Base-by-base conservation (phyloP, 2,329 filamentous ascomycete species). In the Verticillium alfalfae region DNA sequence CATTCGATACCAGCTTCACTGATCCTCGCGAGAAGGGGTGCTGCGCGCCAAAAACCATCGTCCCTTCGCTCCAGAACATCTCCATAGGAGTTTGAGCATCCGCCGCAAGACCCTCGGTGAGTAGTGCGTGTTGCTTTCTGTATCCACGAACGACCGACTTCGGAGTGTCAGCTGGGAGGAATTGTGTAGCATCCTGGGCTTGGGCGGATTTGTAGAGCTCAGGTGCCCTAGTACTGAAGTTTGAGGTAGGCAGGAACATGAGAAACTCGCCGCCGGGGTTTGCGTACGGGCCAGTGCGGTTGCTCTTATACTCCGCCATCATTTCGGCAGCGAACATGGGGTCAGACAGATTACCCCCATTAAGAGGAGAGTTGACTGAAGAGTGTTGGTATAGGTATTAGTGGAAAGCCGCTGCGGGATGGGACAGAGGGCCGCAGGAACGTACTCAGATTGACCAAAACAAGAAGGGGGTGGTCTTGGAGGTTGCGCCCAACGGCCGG, bases 401-500 rank as follows among this genome's bases (percentile, higher is more conserved):
- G 10, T 26, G 26, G 13, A 37, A 9, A 37, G 36, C 36, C 26
- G 22, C 12, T 26, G 5, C 5, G 26, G 26, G 26, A 5, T 26
- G 26, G 26, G 3, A 26, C 5, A 26, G 8, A 26, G 12, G 15
- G 5, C 26, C 26, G 12, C 8, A 22, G n/a, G 9, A 0, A 54
- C 55, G n/a, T 36, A 64, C 63, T 22, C 2, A 52, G 52, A 1
- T 41, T 41, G 7, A 63, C 34, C 2, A 49, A 55, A 3, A 63
- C 39, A 5, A 59, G 6, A 68, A 34, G 56, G 45, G 56, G 16
- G 65, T 77, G 76, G 60, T 84, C 81, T 63, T 75, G 74, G 63
- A 84, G 72, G 60, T 81, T 79, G 65, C 82, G 73, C 5, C 82
- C 83, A 1, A 84, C 82, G 0, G 81, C 81, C 0, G 77, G 76